Evolutionary conservation across 306 rosid species (phyloP).

Genomic region (Neltuma alba): DNA sequence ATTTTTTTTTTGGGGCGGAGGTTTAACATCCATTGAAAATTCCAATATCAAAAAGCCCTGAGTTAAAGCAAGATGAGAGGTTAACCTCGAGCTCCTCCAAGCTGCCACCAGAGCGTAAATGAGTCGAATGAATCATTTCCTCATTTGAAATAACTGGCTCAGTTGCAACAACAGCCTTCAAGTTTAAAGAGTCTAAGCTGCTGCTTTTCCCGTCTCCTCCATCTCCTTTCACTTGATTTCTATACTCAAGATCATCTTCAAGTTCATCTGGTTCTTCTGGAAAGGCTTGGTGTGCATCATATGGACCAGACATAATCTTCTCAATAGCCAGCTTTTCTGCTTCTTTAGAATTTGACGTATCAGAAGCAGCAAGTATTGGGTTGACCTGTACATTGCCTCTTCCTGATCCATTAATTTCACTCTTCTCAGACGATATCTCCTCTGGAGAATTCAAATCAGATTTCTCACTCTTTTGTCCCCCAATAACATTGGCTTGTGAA

Average conservation of each 20-base stretch:
- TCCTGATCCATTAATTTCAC: slow-evolving; percentile 46
- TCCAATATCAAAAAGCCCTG: neutral
- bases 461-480: slow-evolving; percentile 37
- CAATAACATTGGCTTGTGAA: slow-evolving; percentile 44
- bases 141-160: slow-evolving; percentile 38
- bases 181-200: slow-evolving; percentile 45
- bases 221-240: slow-evolving; percentile 54
- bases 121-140: slow-evolving; percentile 42
- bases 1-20: no score
- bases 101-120: slow-evolving; percentile 46
- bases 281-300: slow-evolving; percentile 53
- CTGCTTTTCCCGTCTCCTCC: slow-evolving; percentile 34
- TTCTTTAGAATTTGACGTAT: slow-evolving; percentile 57
- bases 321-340: slow-evolving; percentile 75
- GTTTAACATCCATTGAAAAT: slow-evolving; percentile 13
- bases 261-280: slow-evolving; percentile 78
- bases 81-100: slow-evolving; percentile 94
- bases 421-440: slow-evolving; percentile 49
- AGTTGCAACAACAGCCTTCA: slow-evolving; percentile 37
- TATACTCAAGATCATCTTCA: slow-evolving; percentile 55
- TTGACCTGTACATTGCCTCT: slow-evolving; percentile 36
- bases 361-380: slow-evolving; percentile 32
- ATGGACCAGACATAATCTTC: slow-evolving; percentile 67
- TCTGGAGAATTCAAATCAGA: slow-evolving; percentile 43
- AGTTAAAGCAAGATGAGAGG: slow-evolving; percentile 38